Evolutionary conservation across 2,329 filamentous ascomycete genomes (phyloP).

Genomic region (Trichophyton simii): DNA sequence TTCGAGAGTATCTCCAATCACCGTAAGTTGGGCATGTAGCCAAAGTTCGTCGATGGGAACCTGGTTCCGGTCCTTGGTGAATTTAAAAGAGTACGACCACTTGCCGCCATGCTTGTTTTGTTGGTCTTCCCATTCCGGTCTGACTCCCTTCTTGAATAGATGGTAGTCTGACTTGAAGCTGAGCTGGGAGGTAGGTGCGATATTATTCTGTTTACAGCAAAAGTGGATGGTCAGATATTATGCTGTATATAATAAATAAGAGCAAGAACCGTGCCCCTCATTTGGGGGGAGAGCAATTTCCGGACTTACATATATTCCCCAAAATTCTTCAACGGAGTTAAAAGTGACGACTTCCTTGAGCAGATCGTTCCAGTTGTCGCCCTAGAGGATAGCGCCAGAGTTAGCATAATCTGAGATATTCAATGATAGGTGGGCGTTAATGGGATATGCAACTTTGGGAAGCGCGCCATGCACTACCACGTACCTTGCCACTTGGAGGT

Average conservation of each 20-base stretch:
- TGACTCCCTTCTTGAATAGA: constrained; percentile 93
- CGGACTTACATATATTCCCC: constrained; percentile 84
- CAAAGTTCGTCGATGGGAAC: constrained; percentile 90
- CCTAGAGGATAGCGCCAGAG: constrained; percentile 39
- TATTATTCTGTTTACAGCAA: constrained; percentile 66
- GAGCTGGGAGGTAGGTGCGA: constrained; percentile 87
- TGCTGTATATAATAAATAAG: constrained; percentile 5
- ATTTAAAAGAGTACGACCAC: constrained; percentile 95
- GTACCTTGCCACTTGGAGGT: constrained; percentile 85
- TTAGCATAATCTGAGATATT: neutral
- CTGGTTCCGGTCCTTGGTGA: constrained; percentile 57
- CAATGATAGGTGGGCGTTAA: neutral
- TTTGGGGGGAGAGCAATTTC: neutral
- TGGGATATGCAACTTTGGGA: neutral
- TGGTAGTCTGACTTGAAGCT: constrained; percentile 98
- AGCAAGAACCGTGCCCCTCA: neutral
- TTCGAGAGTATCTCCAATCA: constrained; percentile 95
- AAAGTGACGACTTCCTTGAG: constrained; percentile 98
- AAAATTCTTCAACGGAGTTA: constrained; percentile 97
- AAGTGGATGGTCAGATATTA: neutral
- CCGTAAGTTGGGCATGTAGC: constrained; percentile 92
- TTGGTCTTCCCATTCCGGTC: constrained; percentile 94
- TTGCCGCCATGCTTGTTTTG: constrained; percentile 99
- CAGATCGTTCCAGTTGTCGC: constrained; percentile 96
- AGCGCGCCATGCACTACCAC: constrained; percentile 13